Evolutionary conservation across 2,329 filamentous ascomycete genomes (phyloP).

Genomic region (Trichoderma arundinaceum): DNA sequence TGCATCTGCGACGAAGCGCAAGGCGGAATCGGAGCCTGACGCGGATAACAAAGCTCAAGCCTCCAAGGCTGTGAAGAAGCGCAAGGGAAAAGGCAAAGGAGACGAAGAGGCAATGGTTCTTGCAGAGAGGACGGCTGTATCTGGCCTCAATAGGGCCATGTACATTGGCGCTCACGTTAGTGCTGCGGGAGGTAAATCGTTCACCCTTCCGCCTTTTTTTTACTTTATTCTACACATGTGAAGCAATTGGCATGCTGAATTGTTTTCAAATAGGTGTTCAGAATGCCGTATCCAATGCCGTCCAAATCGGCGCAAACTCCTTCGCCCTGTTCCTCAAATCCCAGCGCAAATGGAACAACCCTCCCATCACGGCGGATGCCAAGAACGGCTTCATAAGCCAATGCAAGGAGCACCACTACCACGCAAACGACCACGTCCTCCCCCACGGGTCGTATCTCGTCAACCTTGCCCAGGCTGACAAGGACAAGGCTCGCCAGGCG

Average conservation of each 20-base stretch:
- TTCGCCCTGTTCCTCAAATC: constrained; percentile 97
- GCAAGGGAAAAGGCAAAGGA: constrained; percentile 44
- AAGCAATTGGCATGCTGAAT: neutral
- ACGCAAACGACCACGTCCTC: constrained; percentile 73
- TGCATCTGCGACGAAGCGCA: constrained; percentile 36
- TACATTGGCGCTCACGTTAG: constrained; percentile 93
- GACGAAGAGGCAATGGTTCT: constrained; percentile 61
- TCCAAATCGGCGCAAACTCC: constrained; percentile 85
- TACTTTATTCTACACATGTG: neutral
- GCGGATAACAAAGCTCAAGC: neutral
- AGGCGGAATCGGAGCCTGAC: constrained; percentile 30
- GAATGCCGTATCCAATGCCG: constrained; percentile 79
- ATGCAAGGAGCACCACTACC: constrained; percentile 73
- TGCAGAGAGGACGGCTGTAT: constrained; percentile 67
- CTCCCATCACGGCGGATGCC: constrained; percentile 72
- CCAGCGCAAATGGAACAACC: constrained; percentile 92
- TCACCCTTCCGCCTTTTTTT: neutral
- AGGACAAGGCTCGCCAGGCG: constrained; percentile 80
- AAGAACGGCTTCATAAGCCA: constrained; percentile 71
- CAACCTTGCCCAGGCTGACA: constrained; percentile 86
- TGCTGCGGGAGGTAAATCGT: constrained; percentile 74
- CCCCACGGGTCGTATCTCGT: constrained; percentile 97
- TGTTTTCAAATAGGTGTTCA: constrained; percentile 70
- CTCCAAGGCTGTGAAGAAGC: constrained; percentile 33
- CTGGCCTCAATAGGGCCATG: constrained; percentile 70